Conservation (phyloP, 371 early-diverging fungal genomes). For the Saksenaea vasiformis region DNA sequence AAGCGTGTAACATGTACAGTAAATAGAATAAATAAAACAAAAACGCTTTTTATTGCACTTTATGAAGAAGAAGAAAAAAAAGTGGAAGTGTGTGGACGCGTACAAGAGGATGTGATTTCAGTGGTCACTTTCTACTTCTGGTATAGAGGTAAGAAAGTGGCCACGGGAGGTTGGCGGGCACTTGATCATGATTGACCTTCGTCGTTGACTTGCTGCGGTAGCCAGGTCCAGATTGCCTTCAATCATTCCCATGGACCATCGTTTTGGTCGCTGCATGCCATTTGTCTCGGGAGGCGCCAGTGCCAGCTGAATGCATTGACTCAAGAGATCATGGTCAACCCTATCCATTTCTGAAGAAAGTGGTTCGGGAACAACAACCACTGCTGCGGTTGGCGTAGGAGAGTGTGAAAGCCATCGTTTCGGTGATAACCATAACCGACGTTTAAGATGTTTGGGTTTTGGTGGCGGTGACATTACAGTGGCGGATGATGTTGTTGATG, state of each 20-base stretch:
- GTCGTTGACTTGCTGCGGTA: neutral
- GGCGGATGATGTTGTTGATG: neutral
- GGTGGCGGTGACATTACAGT: neutral
- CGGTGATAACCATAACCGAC: neutral
- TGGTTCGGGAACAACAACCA: neutral
- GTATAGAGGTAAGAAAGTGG: neutral
- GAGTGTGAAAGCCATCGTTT: neutral
- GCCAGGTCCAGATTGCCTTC: neutral
- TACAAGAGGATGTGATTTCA: too few relatives aligned
- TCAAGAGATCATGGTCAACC: slow-evolving; percentile 9
- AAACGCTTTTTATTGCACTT: too few relatives aligned
- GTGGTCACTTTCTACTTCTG: slow-evolving; percentile 1
- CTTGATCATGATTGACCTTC: neutral
- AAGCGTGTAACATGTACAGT: too few relatives aligned
- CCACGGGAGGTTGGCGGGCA: neutral
- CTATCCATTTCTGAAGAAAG: neutral
- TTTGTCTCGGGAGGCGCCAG: neutral
- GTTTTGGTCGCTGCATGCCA: neutral
- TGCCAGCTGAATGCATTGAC: slow-evolving; percentile 15
- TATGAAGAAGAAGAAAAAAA: neutral
- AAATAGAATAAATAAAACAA: too few relatives aligned
- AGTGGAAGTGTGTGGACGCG: too few relatives aligned
- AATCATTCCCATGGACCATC: slow-evolving; percentile 16
- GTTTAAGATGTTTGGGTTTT: neutral
- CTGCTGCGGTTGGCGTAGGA: neutral